Conservation (phyloP, 345 rosid species). For the Mercurialis annua region DNA sequence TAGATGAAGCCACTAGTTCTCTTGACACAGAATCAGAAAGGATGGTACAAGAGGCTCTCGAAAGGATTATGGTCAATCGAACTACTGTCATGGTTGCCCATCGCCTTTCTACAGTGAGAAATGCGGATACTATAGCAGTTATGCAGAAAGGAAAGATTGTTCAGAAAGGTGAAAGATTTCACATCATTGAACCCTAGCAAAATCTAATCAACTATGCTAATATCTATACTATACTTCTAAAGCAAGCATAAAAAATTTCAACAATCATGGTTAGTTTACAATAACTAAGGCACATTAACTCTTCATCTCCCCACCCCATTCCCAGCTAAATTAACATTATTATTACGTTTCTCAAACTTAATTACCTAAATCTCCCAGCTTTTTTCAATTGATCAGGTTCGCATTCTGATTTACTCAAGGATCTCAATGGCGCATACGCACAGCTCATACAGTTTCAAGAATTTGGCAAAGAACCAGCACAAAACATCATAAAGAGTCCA, state of each 20-base stretch:
- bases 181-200: not conserved
- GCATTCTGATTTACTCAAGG: slow-evolving; percentile 5
- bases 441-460: slow-evolving; percentile 12
- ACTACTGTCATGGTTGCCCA: slow-evolving; percentile 87
- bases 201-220: not conserved
- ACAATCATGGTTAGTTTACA: not conserved
- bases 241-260: not conserved
- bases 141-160: slow-evolving; percentile 59
- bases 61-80: slow-evolving; percentile 61
- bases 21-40: slow-evolving; percentile 62
- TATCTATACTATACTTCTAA: not conserved
- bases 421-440: slow-evolving; percentile 17
- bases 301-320: not conserved
- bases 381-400: slow-evolving; percentile 9
- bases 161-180: slow-evolving; percentile 7
- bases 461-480: not conserved
- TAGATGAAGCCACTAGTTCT: slow-evolving; percentile 67
- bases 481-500: not conserved
- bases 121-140: slow-evolving; percentile 70
- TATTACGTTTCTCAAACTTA: not conserved
- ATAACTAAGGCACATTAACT: not conserved
- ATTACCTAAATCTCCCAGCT: not conserved
- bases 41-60: slow-evolving; percentile 80
- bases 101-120: slow-evolving; percentile 70
- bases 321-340: not conserved